Base-by-base conservation (phyloP, 225 moss, liverwort and hornwort genomes). In the Straminergon stramineum region DNA sequence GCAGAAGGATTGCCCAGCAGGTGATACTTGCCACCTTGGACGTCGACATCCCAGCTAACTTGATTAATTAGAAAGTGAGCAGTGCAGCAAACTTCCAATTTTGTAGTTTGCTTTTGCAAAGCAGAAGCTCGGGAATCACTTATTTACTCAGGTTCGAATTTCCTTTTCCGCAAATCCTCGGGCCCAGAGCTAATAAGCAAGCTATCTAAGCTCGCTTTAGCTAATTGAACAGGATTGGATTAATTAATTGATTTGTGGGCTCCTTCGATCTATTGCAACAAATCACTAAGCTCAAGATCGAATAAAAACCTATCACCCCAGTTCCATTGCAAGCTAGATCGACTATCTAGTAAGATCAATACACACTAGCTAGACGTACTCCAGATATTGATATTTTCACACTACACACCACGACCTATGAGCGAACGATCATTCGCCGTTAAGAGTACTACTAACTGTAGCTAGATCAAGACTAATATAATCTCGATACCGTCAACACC, bases 1-100 rank as follows among this genome's bases (percentile, higher is more conserved):
- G 91, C 58, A 94, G 51, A 61, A 94, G 74, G 75, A 94, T 48
- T 34, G 85, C 89, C 92, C 87, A 90, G 52, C 85, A 91, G 82
- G 82, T 91, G 66, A 90, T 70, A 74, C 71, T 67, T 73, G 83
- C 87, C 89, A 90, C 85, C n/a, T n/a, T 89, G n/a, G 85, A 84
- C 64, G 85, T 89, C 89, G 88, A 84, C 90, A 87, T 90, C 81
- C 76, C 67, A 67, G 66, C 84, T 65, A 28, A 24, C 88, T 63
- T 32, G 52, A 31, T 52, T 74, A 9, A 68, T 18, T 28, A 23
- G 83, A 31, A 11, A 37, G 52, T 13, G 52, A 83, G 20, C 7
- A 18, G 61, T 75, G 45, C 19, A 63, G 86, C 76, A 51, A 74
- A 30, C 53, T n/a, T 14, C 61, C 61, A 61, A 41, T 68, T 43